Base-by-base conservation (phyloP, 371 early-diverging fungal species). In the Mucor piriformis region DNA sequence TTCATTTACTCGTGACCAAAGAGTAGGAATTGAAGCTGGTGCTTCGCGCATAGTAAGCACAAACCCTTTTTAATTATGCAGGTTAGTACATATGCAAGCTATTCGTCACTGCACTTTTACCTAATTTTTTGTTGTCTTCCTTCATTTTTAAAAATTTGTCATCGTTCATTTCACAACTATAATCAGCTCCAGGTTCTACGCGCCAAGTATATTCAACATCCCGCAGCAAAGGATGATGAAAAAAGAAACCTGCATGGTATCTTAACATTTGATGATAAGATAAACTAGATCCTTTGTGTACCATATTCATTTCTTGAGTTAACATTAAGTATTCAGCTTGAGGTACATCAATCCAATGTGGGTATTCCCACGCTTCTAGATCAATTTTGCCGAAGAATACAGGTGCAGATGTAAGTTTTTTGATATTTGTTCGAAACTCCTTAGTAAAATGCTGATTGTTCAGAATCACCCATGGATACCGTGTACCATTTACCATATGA, bases 181-280 rank as follows among this genome's bases (percentile, higher is more conserved):
- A 95, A 55, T 85, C 60, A 21, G 95, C 91, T 13, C 86, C 92
- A 0, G 98, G 96, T 70, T 98, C 98, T n/a, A 98, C 81, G 2
- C 97, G 76, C 99, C 99, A 99, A 62, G 94, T 94, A 66, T 87
- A 97, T 20, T 96, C 91, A 37, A 88, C 95, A 46, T 89, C 72
- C 35, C 76, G 57, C 46, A 95, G 64, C 3, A 92, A 72, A 27
- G 89, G 87, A 64, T 97, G 95, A 61, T 83, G 77, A 66, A 83
- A 94, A 66, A 95, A 93, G 60, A 91, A 84, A 0, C 98, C 96
- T 2, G 96, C 89, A 37, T 93, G 88, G 61, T 88, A 95, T 40
- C 91, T 43, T 35, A 68, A 24, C 10, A 66, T 27, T 20, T 67
- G 66, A 10, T 59, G 64, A 50, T 56, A 66, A 0, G 49, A 63